These are phyloP conservation scores for Pleurotus tuoliensis DNA, from an alignment of 768 basidiomycete genomes.

Conservation along the genomic window DNA sequence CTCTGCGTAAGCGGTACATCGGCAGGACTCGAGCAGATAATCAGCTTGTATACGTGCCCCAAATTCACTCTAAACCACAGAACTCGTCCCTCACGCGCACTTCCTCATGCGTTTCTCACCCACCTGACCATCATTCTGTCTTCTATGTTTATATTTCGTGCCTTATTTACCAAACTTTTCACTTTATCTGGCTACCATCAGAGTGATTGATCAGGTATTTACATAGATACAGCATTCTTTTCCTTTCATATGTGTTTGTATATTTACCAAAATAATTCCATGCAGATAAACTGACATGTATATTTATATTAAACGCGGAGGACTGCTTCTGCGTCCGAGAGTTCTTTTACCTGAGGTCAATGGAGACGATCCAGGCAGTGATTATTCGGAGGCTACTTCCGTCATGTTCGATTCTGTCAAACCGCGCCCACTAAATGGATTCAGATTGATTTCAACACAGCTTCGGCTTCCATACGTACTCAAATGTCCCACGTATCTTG, in stretches of 20 bases:
- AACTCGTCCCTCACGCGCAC: background rate
- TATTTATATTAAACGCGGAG: conserved; percentile 1
- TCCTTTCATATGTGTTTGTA: background rate
- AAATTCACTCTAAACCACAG: background rate
- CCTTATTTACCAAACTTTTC: background rate
- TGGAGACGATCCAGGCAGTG: no score
- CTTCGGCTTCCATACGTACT: no score
- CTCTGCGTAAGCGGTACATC: background rate
- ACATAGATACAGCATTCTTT: conserved; percentile 7
- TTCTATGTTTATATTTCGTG: conserved; percentile 4
- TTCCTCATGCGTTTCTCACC: background rate
- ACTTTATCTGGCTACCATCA: background rate
- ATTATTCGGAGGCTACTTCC: no score
- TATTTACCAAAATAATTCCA: background rate
- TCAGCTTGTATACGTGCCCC: background rate
- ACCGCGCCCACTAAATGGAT: no score
- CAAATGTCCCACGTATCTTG: no score
- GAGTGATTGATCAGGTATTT: conserved; percentile 1
- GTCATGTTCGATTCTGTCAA: no score
- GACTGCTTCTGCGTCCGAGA: background rate
- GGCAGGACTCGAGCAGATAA: background rate
- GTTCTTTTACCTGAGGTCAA: no score
- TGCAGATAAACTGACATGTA: conserved; percentile 2
- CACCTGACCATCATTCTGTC: background rate
- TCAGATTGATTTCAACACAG: no score